Evolutionary conservation across 305 asterid species (phyloP), one percentile per base, ranked within the genome.

Genomic region (Fraxinus dipetala): DNA sequence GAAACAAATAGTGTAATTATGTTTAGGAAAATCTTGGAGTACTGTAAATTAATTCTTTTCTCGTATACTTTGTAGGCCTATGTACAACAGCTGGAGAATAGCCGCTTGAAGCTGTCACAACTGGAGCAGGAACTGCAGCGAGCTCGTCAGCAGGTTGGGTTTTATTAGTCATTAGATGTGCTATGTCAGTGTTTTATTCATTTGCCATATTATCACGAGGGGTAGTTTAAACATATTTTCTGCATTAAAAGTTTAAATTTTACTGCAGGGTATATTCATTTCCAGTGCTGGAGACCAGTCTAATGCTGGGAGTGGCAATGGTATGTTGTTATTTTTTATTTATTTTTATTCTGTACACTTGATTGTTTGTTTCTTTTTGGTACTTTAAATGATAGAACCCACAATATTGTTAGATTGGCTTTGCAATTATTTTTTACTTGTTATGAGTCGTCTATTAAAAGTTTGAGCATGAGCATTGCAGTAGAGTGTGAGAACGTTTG

Each of bases 41-140:
- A 38, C 38, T 4, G 40, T 56, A 67, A 43, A 76, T 81, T 20
- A 69, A 59, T 20, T 75, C 8, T 11, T 63, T 48, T 51, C 28
- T 24, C 6, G 38, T 54, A 78, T 67, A 30, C 61, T 79, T 16
- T 79, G 72, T 35, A 86, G 89, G 89, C 89, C 40, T 86, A 86
- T 81, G 89, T 86, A 9, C 87, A 86, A 78, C 89, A 86, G 83
- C 80, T 86, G 59, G 88, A 86, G 85, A 86, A 78, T 72, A 86
- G 89, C 80, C 78, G 89, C 34, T 54, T 86, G 85, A 86, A 86
- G 83, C 83, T 86, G 40, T 81, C 83, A 18, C 89, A 86, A 81
- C 83, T 86, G 32, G 89, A 86, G 83, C 89, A 86, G 83, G 89
- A 86, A 78, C 85, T 86, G 40, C 89, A 86, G 76, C 87, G 87